These are phyloP conservation scores for Eucalyptus polyanthemos DNA, from an alignment of 345 rosid genomes.

Conservation along the genomic window DNA sequence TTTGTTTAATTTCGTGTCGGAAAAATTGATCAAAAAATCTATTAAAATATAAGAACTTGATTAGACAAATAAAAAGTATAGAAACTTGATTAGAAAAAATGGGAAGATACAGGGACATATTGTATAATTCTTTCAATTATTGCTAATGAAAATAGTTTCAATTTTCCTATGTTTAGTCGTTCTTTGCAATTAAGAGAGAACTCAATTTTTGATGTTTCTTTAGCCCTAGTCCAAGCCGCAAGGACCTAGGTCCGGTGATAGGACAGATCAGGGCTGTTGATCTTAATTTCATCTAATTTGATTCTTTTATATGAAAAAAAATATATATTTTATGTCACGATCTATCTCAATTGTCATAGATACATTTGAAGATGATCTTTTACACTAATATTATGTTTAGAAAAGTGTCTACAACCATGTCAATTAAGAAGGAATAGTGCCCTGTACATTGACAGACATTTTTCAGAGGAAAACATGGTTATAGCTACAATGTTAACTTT, in stretches of 20 bases:
- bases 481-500: not conserved
- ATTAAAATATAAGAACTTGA: not conserved
- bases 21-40: not conserved
- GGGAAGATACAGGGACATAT: rapidly evolving
- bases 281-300: not conserved
- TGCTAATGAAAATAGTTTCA: not conserved
- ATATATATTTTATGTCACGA: no score
- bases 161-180: not conserved
- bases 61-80: not conserved
- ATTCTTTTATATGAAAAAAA: no score
- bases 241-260: not conserved
- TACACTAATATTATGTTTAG: not conserved
- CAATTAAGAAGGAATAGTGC: not conserved
- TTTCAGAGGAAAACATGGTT: no score
- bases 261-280: not conserved
- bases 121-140: not conserved
- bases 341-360: no score
- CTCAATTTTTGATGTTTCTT: not conserved
- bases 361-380: not conserved
- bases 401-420: not conserved
- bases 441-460: no score
- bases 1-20: not conserved
- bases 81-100: not conserved
- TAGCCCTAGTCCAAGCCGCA: not conserved
- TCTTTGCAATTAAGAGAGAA: not conserved